Evolutionary conservation across 164 flowering plant genomes (phyloP), one percentile per base, ranked within the genome.

Genomic region (Paratinospora sagittata): DNA sequence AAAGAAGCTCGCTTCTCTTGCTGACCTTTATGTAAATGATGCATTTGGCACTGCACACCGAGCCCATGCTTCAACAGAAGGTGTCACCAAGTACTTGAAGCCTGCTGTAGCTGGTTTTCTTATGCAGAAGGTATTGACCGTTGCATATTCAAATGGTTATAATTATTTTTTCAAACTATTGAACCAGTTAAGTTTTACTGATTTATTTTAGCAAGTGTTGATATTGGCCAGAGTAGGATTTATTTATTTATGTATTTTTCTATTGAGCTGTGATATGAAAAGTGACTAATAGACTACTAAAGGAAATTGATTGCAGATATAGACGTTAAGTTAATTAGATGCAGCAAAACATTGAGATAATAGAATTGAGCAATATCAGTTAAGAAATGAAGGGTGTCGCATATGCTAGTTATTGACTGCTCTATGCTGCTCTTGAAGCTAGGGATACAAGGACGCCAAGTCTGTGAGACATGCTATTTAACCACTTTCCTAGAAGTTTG

Each of bases 61-160:
- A 78, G 97, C 95, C 26, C 95, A 91, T 83, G 97, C 97, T 45
- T 91, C 97, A 27, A 91, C 97, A 0, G 97, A 91, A 80, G 97
- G 97, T 47, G 93, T 88, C 12, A 81, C 97, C 52, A 89, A 88
- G 65, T 89, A 45, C 77, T 81, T 91, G 82, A 88, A 84, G 80
- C 97, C 97, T 43, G 68, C 95, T 69, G 95, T 91, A 72, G 93
- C 97, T 75, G 97, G 97, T 21, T 90, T 87, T 81, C 96, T 92
- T 65, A 81, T 92, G 96, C 97, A 92, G 81, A 92, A 92, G 91
- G 97, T 92, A 74, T 34, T n/a, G 5, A 30, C 16, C 4, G 36
- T 47, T 27, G 34, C 23, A 23, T 19, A 10, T 60, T 60, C 63
- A 4, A 52, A 52, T 55, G 61, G 8, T n/a, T n/a, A 55, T n/a